A percentile compares a stretch with the other conserved stretches of the same genome.
Evolutionary conservation across 768 basidiomycete genomes (phyloP).

Genomic region (Epithele typhae): DNA sequence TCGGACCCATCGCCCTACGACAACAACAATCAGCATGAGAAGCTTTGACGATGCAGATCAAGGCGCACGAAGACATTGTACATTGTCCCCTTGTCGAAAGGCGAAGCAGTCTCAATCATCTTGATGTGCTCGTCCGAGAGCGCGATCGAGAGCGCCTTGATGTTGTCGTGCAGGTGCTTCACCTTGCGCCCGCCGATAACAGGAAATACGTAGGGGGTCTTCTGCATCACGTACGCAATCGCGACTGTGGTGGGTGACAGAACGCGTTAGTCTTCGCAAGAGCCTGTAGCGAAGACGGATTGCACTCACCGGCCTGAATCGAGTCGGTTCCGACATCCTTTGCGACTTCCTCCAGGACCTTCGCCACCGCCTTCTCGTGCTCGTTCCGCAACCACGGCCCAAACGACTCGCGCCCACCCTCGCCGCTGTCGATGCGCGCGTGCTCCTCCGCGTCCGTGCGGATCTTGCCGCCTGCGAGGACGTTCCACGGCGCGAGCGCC

Average conservation of each 20-base stretch:
- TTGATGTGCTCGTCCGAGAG: conserved; percentile 20
- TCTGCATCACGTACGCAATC: conserved; percentile 26
- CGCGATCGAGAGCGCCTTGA: conserved; percentile 11
- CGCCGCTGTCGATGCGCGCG: conserved; percentile 19
- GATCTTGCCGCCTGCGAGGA: conserved; percentile 34
- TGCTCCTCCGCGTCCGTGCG: conserved; percentile 32
- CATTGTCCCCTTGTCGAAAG: conserved; percentile 23
- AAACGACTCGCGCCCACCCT: conserved; percentile 12
- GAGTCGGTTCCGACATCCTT: conserved; percentile 32
- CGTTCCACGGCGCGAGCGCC: conserved; percentile 36
- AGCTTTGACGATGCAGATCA: neutral
- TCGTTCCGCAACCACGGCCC: conserved; percentile 32
- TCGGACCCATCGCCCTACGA: conserved; percentile 13
- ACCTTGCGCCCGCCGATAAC: conserved; percentile 16
- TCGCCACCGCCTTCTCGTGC: conserved; percentile 28
- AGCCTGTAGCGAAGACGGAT: no score
- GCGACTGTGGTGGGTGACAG: conserved; percentile 21
- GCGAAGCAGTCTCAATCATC: conserved; percentile 16
- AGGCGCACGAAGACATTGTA: neutral
- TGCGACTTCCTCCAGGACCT: conserved; percentile 36
- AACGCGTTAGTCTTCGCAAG: conserved; percentile 8
- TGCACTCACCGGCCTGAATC: conserved; percentile 2
- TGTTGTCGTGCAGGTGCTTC: conserved; percentile 19
- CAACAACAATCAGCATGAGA: neutral
- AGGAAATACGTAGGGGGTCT: conserved; percentile 21